A percentile compares a stretch with the other conserved stretches of the same genome.
phyloP scores from a whole-genome alignment of 371 early-diverging fungal species.

The Mortierella sp. region DNA sequence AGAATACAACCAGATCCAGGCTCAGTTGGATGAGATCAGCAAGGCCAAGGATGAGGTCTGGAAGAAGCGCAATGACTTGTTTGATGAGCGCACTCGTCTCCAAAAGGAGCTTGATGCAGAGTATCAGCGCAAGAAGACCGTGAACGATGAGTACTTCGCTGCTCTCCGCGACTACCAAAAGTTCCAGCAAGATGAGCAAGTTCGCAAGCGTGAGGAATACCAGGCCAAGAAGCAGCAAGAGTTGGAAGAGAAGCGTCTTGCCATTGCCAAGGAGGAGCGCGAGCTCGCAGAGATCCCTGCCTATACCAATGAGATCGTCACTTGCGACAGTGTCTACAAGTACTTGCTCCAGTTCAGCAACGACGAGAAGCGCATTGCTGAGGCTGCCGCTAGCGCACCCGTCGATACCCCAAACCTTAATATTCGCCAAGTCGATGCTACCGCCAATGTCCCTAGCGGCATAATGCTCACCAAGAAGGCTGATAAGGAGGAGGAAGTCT shows the following conservation, averaged over 20 bases:
- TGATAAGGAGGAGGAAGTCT: slow-evolving; percentile 79
- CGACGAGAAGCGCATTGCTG: slow-evolving; percentile 59
- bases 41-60: slow-evolving; percentile 70
- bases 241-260: slow-evolving; percentile 71
- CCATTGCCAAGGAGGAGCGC: slow-evolving; percentile 77
- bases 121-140: slow-evolving; percentile 73
- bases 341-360: slow-evolving; percentile 67
- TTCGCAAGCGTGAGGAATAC: slow-evolving; percentile 74
- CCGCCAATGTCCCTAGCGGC: slow-evolving; percentile 72
- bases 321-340: slow-evolving; percentile 82
- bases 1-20: slow-evolving; percentile 75
- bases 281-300: slow-evolving; percentile 93
- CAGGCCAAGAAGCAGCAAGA: slow-evolving; percentile 76
- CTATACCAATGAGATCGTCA: slow-evolving; percentile 85
- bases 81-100: slow-evolving; percentile 81
- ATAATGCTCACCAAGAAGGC: slow-evolving; percentile 77
- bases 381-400: slow-evolving; percentile 48
- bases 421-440: slow-evolving; percentile 60
- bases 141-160: slow-evolving; percentile 80
- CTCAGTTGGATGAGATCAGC: slow-evolving; percentile 76
- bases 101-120: slow-evolving; percentile 80
- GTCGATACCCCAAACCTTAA: slow-evolving; percentile 42
- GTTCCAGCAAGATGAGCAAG: slow-evolving; percentile 81
- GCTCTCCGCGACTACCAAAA: slow-evolving; percentile 83
- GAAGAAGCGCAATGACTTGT: slow-evolving; percentile 76